A percentile compares a stretch with the other conserved stretches of the same genome.
These are phyloP conservation scores for Thamnidium elegans DNA, from an alignment of 192 early-diverging fungal species.

Conservation along the genomic window DNA sequence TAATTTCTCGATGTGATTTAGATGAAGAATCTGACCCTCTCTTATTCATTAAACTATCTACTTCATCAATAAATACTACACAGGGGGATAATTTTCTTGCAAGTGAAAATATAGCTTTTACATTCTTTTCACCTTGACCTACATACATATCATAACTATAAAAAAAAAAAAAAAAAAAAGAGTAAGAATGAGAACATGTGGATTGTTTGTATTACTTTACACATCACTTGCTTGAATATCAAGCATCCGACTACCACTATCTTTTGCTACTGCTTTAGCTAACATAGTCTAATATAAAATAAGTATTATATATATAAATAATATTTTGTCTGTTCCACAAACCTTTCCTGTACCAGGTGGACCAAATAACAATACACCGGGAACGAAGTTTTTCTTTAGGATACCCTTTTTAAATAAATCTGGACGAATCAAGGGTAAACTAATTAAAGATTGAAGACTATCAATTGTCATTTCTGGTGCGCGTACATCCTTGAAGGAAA, in stretches of 20 bases:
- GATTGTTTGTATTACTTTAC: conserved; percentile 12
- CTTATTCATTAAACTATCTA: conserved; percentile 85
- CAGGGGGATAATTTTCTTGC: conserved; percentile 91
- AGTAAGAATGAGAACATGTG: too few relatives aligned
- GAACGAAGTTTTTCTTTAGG: conserved; percentile 62
- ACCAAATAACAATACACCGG: conserved; percentile 81
- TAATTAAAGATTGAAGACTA: conserved; percentile 81
- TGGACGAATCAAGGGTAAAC: conserved; percentile 74
- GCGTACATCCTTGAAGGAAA: conserved; percentile 70
- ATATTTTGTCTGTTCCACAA: neutral
- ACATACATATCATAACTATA: conserved; percentile 78
- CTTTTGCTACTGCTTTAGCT: conserved; percentile 83
- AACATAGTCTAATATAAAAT: conserved; percentile 57
- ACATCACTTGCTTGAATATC: conserved; percentile 77
- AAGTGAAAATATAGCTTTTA: conserved; percentile 86
- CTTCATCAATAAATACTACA: conserved; percentile 96
- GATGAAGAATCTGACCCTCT: conserved; percentile 52
- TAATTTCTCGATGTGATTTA: conserved; percentile 70
- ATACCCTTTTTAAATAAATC: conserved; percentile 74
- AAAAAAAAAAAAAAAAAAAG: neutral
- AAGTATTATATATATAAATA: neutral
- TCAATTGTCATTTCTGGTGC: conserved; percentile 76
- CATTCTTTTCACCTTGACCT: conserved; percentile 97
- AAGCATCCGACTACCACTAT: conserved; percentile 73
- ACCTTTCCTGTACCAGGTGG: conserved; percentile 83